phyloP scores from a whole-genome alignment of 176 grass and related monocot genomes.

The sorghum (Sorghum bicolor) region DNA sequence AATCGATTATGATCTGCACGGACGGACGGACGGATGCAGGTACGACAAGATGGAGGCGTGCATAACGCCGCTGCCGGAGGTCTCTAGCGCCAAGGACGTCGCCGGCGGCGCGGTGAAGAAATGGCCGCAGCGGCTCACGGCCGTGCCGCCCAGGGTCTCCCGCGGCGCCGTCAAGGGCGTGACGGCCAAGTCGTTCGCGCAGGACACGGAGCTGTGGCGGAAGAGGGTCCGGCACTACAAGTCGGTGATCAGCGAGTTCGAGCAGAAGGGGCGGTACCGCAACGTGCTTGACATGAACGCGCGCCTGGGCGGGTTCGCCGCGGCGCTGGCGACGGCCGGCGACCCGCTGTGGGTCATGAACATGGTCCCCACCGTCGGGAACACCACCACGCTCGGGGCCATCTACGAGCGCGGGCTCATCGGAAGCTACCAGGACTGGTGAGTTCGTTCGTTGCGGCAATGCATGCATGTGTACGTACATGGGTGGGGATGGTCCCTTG shows the following conservation, averaged over 20 bases:
- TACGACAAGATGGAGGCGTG: slow-evolving; percentile 91
- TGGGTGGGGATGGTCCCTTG: background rate
- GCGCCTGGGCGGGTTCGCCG: slow-evolving; percentile 69
- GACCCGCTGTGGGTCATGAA: slow-evolving; percentile 94
- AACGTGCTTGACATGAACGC: slow-evolving; percentile 96
- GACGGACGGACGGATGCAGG: slow-evolving; percentile 33
- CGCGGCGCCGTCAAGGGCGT: slow-evolving; percentile 45
- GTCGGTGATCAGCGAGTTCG: slow-evolving; percentile 56
- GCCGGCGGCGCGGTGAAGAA: slow-evolving; percentile 70
- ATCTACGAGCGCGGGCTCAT: slow-evolving; percentile 90
- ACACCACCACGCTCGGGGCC: slow-evolving; percentile 59
- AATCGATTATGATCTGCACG: background rate
- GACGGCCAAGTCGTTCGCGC: slow-evolving; percentile 49
- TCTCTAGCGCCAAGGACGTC: slow-evolving; percentile 22
- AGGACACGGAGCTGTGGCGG: slow-evolving; percentile 79
- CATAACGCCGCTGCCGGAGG: slow-evolving; percentile 76
- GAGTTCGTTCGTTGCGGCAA: background rate
- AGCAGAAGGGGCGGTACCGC: slow-evolving; percentile 76
- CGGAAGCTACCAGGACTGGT: slow-evolving; percentile 96
- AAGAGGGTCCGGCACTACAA: slow-evolving; percentile 68
- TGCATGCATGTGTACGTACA: too few species aligned
- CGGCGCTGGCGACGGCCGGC: slow-evolving; percentile 46
- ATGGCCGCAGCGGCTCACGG: slow-evolving; percentile 71
- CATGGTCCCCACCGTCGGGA: slow-evolving; percentile 59
- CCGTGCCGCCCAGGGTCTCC: slow-evolving; percentile 68